These are phyloP conservation scores for Brassica napus DNA, from an alignment of 345 rosid species.

Conservation along the genomic window Da-Ae NC_063439.1:2095501-2096000, in stretches of 20 bases:
- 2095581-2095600: conserved; percentile 24
- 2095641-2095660: background rate
- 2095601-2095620: conserved; percentile 12
- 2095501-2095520: conserved; percentile 1
- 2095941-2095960: background rate
- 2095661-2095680: background rate
- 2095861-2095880: conserved; percentile 94
- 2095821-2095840: conserved; percentile 96
- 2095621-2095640: conserved; percentile 13
- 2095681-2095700: conserved; percentile 14
- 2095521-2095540: background rate
- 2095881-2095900: conserved; percentile 67
- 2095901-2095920: conserved; percentile 53
- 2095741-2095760: background rate
- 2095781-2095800: conserved; percentile 87
- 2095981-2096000: background rate
- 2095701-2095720: conserved; percentile 6
- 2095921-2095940: background rate
- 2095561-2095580: conserved; percentile 16
- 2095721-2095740: conserved; percentile 3
- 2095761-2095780: conserved; percentile 35
- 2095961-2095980: background rate
- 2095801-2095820: conserved; percentile 97
- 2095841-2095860: conserved; percentile 96
- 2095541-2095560: background rate